Evolutionary conservation across 1,284 basidiomycete genomes (phyloP).

Genomic region (Athelia psychrophila): DNA sequence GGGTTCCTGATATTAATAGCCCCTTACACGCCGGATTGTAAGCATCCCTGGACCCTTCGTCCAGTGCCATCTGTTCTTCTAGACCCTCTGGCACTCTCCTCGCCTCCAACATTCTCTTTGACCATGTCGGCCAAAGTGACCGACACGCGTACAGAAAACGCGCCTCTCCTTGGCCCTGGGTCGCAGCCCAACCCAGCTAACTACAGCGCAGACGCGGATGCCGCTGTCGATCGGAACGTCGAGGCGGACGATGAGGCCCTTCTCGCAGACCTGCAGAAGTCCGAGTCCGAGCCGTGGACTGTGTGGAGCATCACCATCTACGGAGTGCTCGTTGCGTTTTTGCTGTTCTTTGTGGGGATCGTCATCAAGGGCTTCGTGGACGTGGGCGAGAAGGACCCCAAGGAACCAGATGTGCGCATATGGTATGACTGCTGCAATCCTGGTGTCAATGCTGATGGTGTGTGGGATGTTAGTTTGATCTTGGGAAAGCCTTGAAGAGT

Average conservation of each 20-base stretch:
- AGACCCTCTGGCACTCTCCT: too few relatives aligned
- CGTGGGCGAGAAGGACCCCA: background rate
- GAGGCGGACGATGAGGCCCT: background rate
- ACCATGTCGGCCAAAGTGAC: too few relatives aligned
- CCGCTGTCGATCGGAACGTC: too few relatives aligned
- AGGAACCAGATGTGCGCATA: conserved; percentile 1
- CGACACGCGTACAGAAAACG: too few relatives aligned
- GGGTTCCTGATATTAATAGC: too few relatives aligned
- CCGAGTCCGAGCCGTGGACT: background rate
- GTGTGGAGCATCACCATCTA: background rate
- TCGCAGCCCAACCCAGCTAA: too few relatives aligned
- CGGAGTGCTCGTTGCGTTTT: background rate
- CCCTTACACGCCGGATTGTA: too few relatives aligned
- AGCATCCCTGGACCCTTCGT: too few relatives aligned
- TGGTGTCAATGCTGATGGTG: background rate
- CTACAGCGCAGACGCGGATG: too few relatives aligned
- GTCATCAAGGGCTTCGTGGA: background rate
- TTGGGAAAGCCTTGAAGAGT: conserved; percentile 67
- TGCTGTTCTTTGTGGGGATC: background rate
- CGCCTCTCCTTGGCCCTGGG: too few relatives aligned
- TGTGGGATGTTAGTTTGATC: conserved; percentile 62
- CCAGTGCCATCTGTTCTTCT: too few relatives aligned
- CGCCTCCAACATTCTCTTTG: too few relatives aligned
- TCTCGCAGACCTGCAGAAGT: background rate
- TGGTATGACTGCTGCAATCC: background rate